Base-by-base conservation (phyloP, 2,329 filamentous ascomycete genomes). In the Leptographium flavum region DNA sequence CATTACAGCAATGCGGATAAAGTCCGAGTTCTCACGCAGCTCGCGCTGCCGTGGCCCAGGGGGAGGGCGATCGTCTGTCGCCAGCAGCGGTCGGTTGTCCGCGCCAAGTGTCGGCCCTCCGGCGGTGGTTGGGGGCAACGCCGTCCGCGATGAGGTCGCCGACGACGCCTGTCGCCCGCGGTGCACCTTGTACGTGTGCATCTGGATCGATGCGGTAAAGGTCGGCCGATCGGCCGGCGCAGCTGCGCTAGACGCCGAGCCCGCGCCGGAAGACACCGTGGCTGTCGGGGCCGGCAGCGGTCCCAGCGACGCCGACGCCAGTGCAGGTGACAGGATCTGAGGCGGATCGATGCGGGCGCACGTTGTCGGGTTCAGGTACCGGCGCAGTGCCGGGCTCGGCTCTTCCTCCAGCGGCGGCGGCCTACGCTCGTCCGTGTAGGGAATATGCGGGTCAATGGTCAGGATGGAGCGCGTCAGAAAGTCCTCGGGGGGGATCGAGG, bases 1-100 rank as follows among this genome's bases (percentile, higher is more conserved):
- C 70, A 83, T 76, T 42, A 83, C 79, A 31, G 79, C 79, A 45
- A 83, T 74, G 53, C 79, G 73, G 55, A 83, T 81, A 55, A 83
- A 83, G 55, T 83, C 77, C 35, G 77, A 71, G 53, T 83, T 83
- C 58, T 83, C 79, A 27, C 79, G 74, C 66, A 81, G 73, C 58
- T 83, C 79, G 39, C 79, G 71, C 58, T 81, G 79, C 21, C 78
- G 73, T 54, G 67, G 60, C 39, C 68, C 65, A 33, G 73, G 62
- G 43, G 53, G 50, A 25, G 63, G 46, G 5, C 45, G 49, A 19
- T 47, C 47, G 17, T 51, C 47, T 4, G 37, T 15, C 17, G 25
- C 17, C 25, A 22, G 9, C 25, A 39, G 22, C n/a, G 41, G 13
- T 7, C 32, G 19, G 5, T 15, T 19, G 27, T n/a, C 25, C 23